These are phyloP conservation scores for Diplocarpon mali DNA, from an alignment of 2,329 filamentous ascomycete species.

Conservation along the genomic window DNA sequence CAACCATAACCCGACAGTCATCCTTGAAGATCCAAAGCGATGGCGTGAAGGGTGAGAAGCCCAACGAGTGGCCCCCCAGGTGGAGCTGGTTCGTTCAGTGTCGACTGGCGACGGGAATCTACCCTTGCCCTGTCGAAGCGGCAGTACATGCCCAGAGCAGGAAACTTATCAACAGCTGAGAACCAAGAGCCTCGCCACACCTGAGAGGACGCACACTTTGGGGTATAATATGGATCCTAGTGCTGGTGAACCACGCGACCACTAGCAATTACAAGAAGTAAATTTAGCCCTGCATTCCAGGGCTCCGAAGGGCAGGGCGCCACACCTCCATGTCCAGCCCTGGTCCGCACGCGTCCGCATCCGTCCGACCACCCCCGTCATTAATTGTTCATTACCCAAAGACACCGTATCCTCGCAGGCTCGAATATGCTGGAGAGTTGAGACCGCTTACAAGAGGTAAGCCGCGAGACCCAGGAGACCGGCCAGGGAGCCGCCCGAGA, in stretches of 20 bases:
- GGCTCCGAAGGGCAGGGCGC: conserved; percentile 31
- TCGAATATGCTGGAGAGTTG: conserved; percentile 41
- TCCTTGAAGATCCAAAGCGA: too few relatives aligned
- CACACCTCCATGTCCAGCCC: conserved; percentile 22
- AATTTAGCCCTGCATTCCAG: conserved; percentile 26
- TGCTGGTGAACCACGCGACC: conserved; percentile 28
- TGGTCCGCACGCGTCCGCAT: conserved; percentile 18
- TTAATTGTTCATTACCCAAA: conserved; percentile 30
- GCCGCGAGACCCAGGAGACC: conserved; percentile 49
- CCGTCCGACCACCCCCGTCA: conserved; percentile 31
- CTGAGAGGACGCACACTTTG: conserved; percentile 30
- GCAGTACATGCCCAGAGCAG: too few relatives aligned
- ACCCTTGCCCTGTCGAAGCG: too few relatives aligned
- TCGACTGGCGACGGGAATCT: too few relatives aligned
- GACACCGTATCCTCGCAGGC: conserved; percentile 26
- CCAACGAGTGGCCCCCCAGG: too few relatives aligned
- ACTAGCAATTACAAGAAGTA: conserved; percentile 34
- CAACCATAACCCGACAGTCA: too few relatives aligned
- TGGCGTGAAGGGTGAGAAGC: too few relatives aligned
- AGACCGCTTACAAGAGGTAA: conserved; percentile 27
- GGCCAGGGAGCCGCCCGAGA: conserved; percentile 48
- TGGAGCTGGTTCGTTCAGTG: too few relatives aligned
- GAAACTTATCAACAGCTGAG: too few relatives aligned
- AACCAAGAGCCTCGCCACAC: conserved; percentile 18
- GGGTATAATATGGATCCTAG: conserved; percentile 28